Percentiles rank a stretch among this genome's conserved stretches.
Conservation (phyloP, 2,329 filamentous ascomycete species). For the Penicillium sp. region DNA sequence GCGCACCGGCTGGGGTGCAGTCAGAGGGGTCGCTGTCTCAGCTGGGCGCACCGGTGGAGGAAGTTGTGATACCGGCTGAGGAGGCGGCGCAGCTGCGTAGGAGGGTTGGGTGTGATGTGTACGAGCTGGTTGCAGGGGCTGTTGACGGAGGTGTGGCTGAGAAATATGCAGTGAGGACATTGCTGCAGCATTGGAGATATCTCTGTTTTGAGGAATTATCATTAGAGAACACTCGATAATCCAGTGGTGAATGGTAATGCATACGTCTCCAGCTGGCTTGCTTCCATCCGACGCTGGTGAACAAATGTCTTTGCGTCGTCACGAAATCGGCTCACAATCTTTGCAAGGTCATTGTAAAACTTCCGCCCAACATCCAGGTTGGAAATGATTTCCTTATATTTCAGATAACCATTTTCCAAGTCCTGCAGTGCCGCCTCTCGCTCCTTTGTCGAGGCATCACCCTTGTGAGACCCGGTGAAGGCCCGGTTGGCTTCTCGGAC, state of each 20-base stretch:
- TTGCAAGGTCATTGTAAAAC: conserved; percentile 94
- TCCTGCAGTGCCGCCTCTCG: conserved; percentile 83
- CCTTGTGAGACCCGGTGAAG: conserved; percentile 70
- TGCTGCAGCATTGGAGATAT: conserved; percentile 54
- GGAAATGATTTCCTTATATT: conserved; percentile 92
- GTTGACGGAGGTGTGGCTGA: conserved; percentile 29
- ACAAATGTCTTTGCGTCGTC: conserved; percentile 79
- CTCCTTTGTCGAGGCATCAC: conserved; percentile 67
- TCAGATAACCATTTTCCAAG: conserved; percentile 87
- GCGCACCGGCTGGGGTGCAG: conserved; percentile 50
- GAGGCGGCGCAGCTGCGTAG: conserved; percentile 34
- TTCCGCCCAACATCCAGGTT: conserved; percentile 89
- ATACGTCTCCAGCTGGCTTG: conserved; percentile 72
- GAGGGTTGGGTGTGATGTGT: conserved; percentile 31
- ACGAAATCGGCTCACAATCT: conserved; percentile 79
- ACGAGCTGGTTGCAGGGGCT: conserved; percentile 34
- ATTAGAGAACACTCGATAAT: conserved; percentile 4
- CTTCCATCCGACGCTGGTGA: conserved; percentile 76
- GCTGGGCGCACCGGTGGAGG: conserved; percentile 39
- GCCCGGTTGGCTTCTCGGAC: conserved; percentile 73
- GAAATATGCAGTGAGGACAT: conserved; percentile 58
- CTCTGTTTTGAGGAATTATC: conserved; percentile 37
- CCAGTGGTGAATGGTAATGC: conserved; percentile 27
- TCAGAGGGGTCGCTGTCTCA: conserved; percentile 38
- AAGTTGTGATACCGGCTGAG: conserved; percentile 44